A percentile compares a stretch with the other conserved stretches of the same genome.
Evolutionary conservation across 768 basidiomycete genomes (phyloP).

Genomic region (Lanmaoa rubissima): DNA sequence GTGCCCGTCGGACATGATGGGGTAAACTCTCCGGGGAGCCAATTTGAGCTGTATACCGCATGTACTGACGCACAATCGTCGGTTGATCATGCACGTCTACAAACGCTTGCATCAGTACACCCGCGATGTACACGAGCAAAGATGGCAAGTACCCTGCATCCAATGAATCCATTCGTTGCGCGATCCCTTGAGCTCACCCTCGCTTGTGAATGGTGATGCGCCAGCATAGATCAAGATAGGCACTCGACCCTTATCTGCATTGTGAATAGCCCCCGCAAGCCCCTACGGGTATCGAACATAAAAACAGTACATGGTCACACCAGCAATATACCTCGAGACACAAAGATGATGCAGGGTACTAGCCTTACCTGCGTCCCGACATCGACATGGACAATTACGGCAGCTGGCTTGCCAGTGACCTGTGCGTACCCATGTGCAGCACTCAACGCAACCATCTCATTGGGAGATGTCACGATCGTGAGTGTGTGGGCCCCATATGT

Average conservation of each 20-base stretch:
- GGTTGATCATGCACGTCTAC: constrained; percentile 71
- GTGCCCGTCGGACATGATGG: constrained; percentile 51
- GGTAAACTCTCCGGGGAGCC: constrained; percentile 50
- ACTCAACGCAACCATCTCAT: too few relatives aligned
- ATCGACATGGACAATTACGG: constrained; percentile 73
- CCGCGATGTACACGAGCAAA: not conserved
- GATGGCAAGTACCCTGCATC: constrained; percentile 51
- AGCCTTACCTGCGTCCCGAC: constrained; percentile 59
- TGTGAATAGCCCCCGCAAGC: constrained; percentile 70
- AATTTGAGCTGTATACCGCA: constrained; percentile 64
- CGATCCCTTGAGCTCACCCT: constrained; percentile 57
- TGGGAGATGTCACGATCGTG: constrained; percentile 66
- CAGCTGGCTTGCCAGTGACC: constrained; percentile 62
- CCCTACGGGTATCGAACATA: constrained; percentile 38
- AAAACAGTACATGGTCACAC: not conserved
- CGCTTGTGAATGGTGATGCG: constrained; percentile 55
- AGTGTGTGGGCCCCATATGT: constrained; percentile 39
- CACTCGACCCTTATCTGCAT: constrained; percentile 56
- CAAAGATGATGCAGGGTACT: not conserved
- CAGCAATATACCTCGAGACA: not conserved
- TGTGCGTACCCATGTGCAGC: constrained; percentile 72
- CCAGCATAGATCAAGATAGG: constrained; percentile 75
- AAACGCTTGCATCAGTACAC: not conserved
- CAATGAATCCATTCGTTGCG: constrained; percentile 78
- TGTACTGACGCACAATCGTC: constrained; percentile 71